phyloP scores from a whole-genome alignment of 2,329 filamentous ascomycete species.

The Sarocladiaceae sp. region DNA sequence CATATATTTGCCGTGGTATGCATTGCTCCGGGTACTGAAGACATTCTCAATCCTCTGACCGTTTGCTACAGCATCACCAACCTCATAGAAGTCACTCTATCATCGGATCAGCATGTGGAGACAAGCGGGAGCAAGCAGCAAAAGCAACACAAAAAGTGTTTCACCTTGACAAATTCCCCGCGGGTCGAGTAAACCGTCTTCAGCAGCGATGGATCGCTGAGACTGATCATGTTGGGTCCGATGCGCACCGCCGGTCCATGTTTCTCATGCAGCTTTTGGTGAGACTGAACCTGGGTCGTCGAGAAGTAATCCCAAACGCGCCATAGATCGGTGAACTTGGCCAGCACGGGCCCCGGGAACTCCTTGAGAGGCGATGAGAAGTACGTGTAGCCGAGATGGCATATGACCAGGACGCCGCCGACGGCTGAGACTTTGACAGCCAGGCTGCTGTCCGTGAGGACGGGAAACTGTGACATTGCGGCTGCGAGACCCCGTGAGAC shows the following conservation, averaged over 20 bases:
- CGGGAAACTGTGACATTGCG: background rate
- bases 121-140: too few relatives aligned
- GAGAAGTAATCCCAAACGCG: slow-evolving; percentile 8
- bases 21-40: slow-evolving; percentile 10
- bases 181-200: slow-evolving; percentile 25
- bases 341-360: slow-evolving; percentile 7
- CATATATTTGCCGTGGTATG: slow-evolving; percentile 4
- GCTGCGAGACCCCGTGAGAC: background rate
- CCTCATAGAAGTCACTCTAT: slow-evolving; percentile 12
- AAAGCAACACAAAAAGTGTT: too few relatives aligned
- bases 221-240: slow-evolving; percentile 26
- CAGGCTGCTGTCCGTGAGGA: background rate
- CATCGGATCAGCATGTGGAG: background rate
- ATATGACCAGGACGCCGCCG: background rate
- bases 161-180: slow-evolving; percentile 19
- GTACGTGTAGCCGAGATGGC: background rate
- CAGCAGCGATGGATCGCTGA: slow-evolving; percentile 25
- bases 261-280: slow-evolving; percentile 23
- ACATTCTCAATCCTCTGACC: slow-evolving; percentile 10
- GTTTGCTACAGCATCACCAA: slow-evolving; percentile 7
- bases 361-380: slow-evolving; percentile 5
- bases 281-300: slow-evolving; percentile 7
- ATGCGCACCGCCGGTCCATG: slow-evolving; percentile 29
- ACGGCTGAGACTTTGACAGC: background rate
- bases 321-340: slow-evolving; percentile 11